These are phyloP conservation scores for Parastagonospora avenae DNA, from an alignment of 2,329 filamentous ascomycete genomes.

Conservation along the genomic window DNA sequence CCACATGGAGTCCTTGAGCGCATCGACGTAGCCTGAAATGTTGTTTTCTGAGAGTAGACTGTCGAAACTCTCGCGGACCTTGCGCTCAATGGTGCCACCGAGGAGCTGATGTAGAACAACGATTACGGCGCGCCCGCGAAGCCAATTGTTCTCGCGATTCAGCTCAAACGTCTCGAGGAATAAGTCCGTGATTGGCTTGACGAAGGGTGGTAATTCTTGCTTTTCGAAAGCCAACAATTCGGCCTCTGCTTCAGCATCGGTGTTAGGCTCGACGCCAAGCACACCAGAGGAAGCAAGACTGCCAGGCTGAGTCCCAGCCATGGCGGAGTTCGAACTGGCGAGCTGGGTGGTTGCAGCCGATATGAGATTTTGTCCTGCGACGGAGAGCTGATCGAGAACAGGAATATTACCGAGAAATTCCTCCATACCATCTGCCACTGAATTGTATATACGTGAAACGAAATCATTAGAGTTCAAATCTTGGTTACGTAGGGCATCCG, in stretches of 20 bases:
- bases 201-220: conserved; percentile 84
- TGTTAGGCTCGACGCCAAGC: conserved; percentile 55
- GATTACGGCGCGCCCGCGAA: conserved; percentile 91
- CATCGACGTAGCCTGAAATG: conserved; percentile 73
- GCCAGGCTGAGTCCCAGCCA: conserved; percentile 11
- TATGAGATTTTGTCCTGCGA: conserved; percentile 89
- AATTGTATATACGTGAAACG: conserved; percentile 93
- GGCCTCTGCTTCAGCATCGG: conserved; percentile 80
- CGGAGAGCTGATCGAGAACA: conserved; percentile 89
- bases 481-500: conserved; percentile 66
- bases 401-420: conserved; percentile 96
- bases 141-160: conserved; percentile 95
- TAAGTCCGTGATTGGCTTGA: conserved; percentile 97
- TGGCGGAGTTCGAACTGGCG: conserved; percentile 34
- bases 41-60: conserved; percentile 77
- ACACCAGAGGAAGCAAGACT: conserved; percentile 23
- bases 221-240: conserved; percentile 91
- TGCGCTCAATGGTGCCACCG: conserved; percentile 93
- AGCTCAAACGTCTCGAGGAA: conserved; percentile 96
- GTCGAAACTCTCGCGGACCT: conserved; percentile 84
- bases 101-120: conserved; percentile 95
- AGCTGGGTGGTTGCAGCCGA: conserved; percentile 68
- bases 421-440: conserved; percentile 96
- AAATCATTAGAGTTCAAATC: conserved; percentile 70
- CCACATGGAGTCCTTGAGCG: conserved; percentile 82